Base-by-base conservation (phyloP, 768 basidiomycete genomes). In the Trametes coccinea region DNA sequence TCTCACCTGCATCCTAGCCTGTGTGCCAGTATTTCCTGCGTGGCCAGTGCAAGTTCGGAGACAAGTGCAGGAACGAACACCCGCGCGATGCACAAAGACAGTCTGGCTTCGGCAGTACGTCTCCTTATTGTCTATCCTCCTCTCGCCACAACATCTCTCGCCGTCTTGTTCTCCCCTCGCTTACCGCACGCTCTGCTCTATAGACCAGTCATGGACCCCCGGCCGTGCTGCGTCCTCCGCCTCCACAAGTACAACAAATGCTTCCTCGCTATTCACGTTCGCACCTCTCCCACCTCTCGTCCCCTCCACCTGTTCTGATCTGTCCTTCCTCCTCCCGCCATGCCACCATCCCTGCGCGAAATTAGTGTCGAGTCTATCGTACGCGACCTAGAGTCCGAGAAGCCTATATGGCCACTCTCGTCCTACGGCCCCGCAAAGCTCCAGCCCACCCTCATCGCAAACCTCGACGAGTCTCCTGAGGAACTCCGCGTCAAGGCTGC, bases 361-460 rank as follows among this genome's bases (percentile, higher is more conserved):
- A 49, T 34, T 66, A 94, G 92, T 30, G 70, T 76, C 17, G 87
- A 93, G 11, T 75, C 79, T 2, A 82, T 96, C 46, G 71, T 70
- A n/a, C 74, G 75, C 34, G 94, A 95, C 65, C 71, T 95, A 7
- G 83, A 81, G 1, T 11, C 31, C 7, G 93, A 95, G 14, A 88
- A 85, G 68, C 94, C 93, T 0, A 46, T 80, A 11, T 97, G 90
- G 88, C 88, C 89, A 13, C 76, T 95, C 0, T 87, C 91, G 0
- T 88, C 84, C 0, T 95, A 90, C 70, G 93, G 81, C 0, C 84
- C 91, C 22, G 83, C 85, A 3, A 96, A 95, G 70, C 69, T 81
- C 61, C 92, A 93, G 64, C 85, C 85, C 0, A 83, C 77, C 22
- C 65, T 95, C 5, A 72, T 97, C 16, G 57, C 74, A 8, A 86